Conservation (phyloP, 2,329 filamentous ascomycete species). For the Akanthomyces lecanii region DNA sequence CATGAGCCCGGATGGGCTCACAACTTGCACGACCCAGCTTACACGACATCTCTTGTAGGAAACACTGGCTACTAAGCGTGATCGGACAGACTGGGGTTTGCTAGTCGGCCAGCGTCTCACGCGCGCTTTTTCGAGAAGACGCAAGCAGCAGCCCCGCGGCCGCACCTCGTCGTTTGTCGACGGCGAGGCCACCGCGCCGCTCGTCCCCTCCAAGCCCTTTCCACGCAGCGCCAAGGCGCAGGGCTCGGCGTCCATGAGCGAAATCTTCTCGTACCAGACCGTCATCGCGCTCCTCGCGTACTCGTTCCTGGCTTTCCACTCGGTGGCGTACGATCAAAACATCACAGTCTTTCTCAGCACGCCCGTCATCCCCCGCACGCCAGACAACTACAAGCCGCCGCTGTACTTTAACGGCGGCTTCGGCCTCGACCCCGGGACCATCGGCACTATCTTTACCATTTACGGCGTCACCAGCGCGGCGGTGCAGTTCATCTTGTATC, state of each 20-base stretch:
- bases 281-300: constrained; percentile 73
- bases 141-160: not conserved
- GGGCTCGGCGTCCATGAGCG: constrained; percentile 41
- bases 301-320: constrained; percentile 75
- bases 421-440: constrained; percentile 65
- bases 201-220: constrained; percentile 39
- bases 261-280: constrained; percentile 72
- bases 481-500: constrained; percentile 83
- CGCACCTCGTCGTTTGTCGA: constrained; percentile 43
- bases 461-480: constrained; percentile 77
- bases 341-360: constrained; percentile 87
- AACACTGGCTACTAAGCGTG: constrained; percentile 69
- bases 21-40: not conserved
- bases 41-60: constrained; percentile 46
- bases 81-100: constrained; percentile 70
- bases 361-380: constrained; percentile 53
- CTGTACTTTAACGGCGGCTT: constrained; percentile 83
- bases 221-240: constrained; percentile 20
- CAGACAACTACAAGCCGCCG: constrained; percentile 59
- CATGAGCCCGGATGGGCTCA: not conserved
- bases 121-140: constrained; percentile 30
- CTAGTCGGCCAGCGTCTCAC: constrained; percentile 65
- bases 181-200: constrained; percentile 52
- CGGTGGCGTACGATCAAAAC: constrained; percentile 79
- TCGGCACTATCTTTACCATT: constrained; percentile 79